Percentiles rank a stretch among this genome's conserved stretches.
Evolutionary conservation across 2,329 filamentous ascomycete species (phyloP).

Genomic region (Diaporthe velutina): DNA sequence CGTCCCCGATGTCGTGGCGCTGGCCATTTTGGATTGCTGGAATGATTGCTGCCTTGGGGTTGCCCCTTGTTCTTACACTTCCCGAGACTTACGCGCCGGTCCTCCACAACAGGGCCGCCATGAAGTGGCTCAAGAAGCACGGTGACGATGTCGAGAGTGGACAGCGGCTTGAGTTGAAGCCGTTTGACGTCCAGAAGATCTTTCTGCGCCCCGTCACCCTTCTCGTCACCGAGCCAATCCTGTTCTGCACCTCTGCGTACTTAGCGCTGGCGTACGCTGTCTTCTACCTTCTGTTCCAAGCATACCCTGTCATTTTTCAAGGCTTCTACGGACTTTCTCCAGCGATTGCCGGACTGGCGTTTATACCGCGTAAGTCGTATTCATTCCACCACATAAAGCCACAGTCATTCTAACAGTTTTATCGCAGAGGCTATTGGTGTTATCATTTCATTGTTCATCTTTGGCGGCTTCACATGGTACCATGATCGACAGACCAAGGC

Average conservation of each 20-base stretch:
- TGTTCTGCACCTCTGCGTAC: constrained; percentile 9
- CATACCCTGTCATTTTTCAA: constrained; percentile 14
- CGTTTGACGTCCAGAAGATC: constrained; percentile 6
- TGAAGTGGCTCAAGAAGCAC: background rate
- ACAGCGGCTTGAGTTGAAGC: constrained; percentile 8
- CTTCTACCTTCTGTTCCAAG: constrained; percentile 6
- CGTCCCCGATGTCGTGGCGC: constrained; percentile 14
- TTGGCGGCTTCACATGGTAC: constrained; percentile 4
- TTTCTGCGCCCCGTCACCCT: background rate
- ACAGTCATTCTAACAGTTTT: background rate
- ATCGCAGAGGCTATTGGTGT: background rate
- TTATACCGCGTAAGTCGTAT: constrained; percentile 1
- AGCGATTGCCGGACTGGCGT: constrained; percentile 5
- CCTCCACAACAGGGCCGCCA: background rate
- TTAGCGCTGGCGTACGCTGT: background rate
- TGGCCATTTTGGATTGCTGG: constrained; percentile 17
- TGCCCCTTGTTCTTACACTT: background rate
- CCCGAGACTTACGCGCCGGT: constrained; percentile 7
- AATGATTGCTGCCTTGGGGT: background rate
- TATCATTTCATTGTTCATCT: background rate
- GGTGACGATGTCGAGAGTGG: background rate
- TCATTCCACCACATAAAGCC: background rate
- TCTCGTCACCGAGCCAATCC: background rate
- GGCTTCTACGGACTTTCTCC: background rate
- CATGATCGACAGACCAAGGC: background rate